These are phyloP conservation scores for Cyclanthera cordifolia DNA, from an alignment of 306 rosid species.

Conservation along the genomic window DNA sequence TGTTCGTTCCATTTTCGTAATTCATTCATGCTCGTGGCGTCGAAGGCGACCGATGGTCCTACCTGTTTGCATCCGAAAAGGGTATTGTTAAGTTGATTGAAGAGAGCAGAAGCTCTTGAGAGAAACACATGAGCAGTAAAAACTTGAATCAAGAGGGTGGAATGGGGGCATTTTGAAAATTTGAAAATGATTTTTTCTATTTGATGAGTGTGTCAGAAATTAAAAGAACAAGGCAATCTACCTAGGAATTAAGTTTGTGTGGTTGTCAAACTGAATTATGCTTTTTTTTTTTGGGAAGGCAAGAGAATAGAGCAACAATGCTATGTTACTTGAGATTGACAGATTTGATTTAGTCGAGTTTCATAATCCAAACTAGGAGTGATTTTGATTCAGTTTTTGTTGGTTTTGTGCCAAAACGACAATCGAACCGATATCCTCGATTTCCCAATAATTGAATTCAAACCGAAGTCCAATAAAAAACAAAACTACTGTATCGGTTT, in stretches of 20 bases:
- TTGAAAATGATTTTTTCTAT: background rate
- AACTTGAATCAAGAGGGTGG: background rate
- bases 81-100: background rate
- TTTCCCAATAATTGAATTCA: no score
- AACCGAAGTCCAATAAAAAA: no score
- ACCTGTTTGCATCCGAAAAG: conserved; percentile 33
- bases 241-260: background rate
- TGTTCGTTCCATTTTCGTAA: conserved; percentile 95
- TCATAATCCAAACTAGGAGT: no score
- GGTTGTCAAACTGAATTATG: no score
- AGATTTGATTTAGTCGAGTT: background rate
- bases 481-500: no score
- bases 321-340: background rate
- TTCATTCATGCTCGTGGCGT: conserved; percentile 88
- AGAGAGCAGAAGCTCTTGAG: background rate
- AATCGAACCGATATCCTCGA: no score
- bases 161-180: background rate
- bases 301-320: background rate
- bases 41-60: conserved; percentile 86
- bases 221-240: no score
- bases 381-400: no score
- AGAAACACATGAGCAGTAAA: background rate
- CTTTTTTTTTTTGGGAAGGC: background rate
- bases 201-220: no score
- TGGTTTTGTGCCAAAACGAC: no score